phyloP scores from a whole-genome alignment of 2,329 filamentous ascomycete genomes.

The Penicillium brasilianum region DNA sequence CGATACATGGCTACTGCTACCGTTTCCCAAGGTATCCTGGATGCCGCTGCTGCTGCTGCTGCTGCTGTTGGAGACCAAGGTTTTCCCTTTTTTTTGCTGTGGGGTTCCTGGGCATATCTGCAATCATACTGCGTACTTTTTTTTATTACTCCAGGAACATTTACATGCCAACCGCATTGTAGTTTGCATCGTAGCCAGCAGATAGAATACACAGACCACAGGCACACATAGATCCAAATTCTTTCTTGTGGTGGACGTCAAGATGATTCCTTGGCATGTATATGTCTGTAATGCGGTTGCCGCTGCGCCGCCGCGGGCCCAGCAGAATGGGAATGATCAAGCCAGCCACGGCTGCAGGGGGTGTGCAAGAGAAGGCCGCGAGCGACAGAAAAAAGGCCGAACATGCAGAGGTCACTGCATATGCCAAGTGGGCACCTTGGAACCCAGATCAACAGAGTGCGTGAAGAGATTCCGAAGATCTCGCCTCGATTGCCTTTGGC shows the following conservation, averaged over 20 bases:
- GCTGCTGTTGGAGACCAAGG: background rate
- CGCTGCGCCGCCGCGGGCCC: background rate
- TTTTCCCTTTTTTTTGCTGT: background rate
- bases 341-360: conserved; percentile 6
- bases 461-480: conserved; percentile 26
- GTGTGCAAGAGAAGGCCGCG: background rate
- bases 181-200: conserved; percentile 11
- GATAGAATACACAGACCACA: background rate
- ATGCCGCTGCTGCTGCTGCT: background rate
- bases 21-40: background rate
- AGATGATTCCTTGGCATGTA: conserved; percentile 1
- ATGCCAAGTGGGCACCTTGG: conserved; percentile 4
- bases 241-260: background rate
- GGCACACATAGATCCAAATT: no score
- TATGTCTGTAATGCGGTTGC: background rate
- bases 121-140: background rate
- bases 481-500: conserved; percentile 24
- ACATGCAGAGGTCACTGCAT: background rate
- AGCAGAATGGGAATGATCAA: conserved; percentile 4
- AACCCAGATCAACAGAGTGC: conserved; percentile 15
- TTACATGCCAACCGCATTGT: conserved; percentile 12
- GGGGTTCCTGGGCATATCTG: background rate
- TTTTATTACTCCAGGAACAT: background rate
- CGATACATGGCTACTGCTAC: conserved; percentile 9
- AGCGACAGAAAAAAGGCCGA: background rate